Conservation (phyloP, 148 eudicot species). For the Cornus suecica region DNA sequence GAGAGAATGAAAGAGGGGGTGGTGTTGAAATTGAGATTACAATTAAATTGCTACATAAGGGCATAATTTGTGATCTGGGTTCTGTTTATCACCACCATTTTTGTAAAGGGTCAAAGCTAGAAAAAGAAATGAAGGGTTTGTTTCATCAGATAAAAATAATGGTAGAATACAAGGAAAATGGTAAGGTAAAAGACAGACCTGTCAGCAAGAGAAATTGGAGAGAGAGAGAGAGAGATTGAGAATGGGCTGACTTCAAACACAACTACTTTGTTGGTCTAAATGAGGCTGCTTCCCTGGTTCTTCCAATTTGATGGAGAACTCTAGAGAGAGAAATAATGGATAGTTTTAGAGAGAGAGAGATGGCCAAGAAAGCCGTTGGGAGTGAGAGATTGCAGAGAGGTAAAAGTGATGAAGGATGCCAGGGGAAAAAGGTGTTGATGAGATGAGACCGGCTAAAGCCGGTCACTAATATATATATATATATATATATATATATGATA, state of each 20-base stretch:
- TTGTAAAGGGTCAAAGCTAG: not conserved
- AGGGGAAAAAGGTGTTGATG: no score
- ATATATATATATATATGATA: no score
- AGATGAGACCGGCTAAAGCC: not conserved
- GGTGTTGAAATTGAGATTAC: no score
- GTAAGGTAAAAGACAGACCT: not conserved
- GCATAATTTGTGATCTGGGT: conserved; percentile 5
- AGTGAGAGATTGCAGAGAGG: not conserved
- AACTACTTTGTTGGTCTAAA: not conserved
- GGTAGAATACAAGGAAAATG: not conserved
- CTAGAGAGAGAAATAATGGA: not conserved
- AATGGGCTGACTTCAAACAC: not conserved
- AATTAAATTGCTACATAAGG: no score
- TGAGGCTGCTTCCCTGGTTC: not conserved
- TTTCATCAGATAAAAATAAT: not conserved
- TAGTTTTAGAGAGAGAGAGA: no score
- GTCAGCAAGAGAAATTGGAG: not conserved
- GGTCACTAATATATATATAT: not conserved
- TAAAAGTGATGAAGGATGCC: no score
- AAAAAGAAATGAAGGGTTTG: not conserved
- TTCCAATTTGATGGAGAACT: not conserved
- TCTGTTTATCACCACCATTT: not conserved
- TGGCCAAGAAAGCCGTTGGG: not conserved
- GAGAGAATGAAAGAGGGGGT: not conserved
- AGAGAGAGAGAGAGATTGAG: not conserved